These are phyloP conservation scores for Martiniozyma asiatica DNA, from an alignment of 1,139 yeast species.

Conservation along the genomic window DNA sequence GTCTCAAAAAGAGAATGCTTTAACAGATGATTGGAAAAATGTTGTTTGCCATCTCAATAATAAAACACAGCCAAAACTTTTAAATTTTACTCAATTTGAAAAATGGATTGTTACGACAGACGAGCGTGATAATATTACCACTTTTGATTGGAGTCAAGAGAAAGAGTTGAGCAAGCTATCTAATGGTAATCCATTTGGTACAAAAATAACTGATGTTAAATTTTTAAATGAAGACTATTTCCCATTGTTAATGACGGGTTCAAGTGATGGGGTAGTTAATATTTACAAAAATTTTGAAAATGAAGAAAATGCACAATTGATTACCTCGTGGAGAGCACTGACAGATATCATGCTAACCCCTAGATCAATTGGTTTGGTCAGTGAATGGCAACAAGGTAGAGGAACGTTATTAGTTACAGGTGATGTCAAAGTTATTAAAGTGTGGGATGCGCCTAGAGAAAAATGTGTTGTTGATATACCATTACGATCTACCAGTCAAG, in stretches of 20 bases:
- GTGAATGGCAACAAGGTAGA: constrained; percentile 96
- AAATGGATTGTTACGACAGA: constrained; percentile 71
- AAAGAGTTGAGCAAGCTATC: constrained; percentile 55
- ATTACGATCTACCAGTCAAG: constrained; percentile 81
- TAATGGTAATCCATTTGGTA: constrained; percentile 78
- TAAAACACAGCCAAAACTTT: constrained; percentile 64
- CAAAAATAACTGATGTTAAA: constrained; percentile 77
- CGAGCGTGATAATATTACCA: constrained; percentile 70
- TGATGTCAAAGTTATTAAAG: constrained; percentile 79
- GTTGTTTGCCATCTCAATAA: constrained; percentile 54
- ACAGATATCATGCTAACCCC: constrained; percentile 76
- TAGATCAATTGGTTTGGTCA: constrained; percentile 69
- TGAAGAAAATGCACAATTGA: constrained; percentile 42
- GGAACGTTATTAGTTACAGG: constrained; percentile 91
- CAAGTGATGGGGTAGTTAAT: constrained; percentile 87
- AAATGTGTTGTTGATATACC: constrained; percentile 79
- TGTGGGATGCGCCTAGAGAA: constrained; percentile 97
- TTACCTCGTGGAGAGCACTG: constrained; percentile 89
- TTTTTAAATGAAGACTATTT: constrained; percentile 85
- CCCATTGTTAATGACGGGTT: constrained; percentile 75
- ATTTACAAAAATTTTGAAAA: constrained; percentile 71
- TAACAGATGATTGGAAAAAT: constrained; percentile 78
- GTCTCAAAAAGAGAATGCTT: constrained; percentile 72
- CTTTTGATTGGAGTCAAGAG: constrained; percentile 78
- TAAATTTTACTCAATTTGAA: constrained; percentile 85